phyloP scores from a whole-genome alignment of 345 rosid species.

The Cardamine chenopodiifolia region DNA sequence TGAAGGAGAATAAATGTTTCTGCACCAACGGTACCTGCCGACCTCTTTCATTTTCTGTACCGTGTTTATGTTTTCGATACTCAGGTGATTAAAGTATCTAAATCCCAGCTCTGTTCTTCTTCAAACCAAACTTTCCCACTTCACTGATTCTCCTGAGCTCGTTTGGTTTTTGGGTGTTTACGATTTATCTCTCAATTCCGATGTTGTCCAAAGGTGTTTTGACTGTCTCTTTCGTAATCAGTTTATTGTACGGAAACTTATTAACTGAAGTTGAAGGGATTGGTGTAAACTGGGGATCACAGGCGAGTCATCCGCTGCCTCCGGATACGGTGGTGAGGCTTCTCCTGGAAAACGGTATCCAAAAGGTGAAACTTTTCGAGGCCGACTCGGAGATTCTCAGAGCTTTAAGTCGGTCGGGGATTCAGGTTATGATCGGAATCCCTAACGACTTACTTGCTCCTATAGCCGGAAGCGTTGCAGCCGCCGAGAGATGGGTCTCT shows the following conservation, averaged over 20 bases:
- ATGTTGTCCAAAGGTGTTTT: slow-evolving; percentile 33
- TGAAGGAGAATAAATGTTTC: slow-evolving; percentile 32
- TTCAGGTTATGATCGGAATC: slow-evolving; percentile 83
- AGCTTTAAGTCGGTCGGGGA: slow-evolving; percentile 59
- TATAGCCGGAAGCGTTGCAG: slow-evolving; percentile 55
- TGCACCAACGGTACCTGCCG: slow-evolving; percentile 34
- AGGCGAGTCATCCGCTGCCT: slow-evolving; percentile 58
- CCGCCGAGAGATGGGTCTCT: slow-evolving; percentile 74
- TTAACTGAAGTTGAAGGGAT: slow-evolving; percentile 41
- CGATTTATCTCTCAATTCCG: not conserved
- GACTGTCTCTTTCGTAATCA: slow-evolving; percentile 22
- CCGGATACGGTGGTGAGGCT: slow-evolving; percentile 60
- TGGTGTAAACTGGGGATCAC: slow-evolving; percentile 83
- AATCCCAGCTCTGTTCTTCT: slow-evolving; percentile 31
- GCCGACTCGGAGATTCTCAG: slow-evolving; percentile 55
- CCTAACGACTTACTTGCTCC: slow-evolving; percentile 70
- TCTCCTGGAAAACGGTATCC: slow-evolving; percentile 61
- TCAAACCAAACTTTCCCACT: slow-evolving; percentile 15
- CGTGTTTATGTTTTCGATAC: not conserved
- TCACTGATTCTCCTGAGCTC: slow-evolving; percentile 35
- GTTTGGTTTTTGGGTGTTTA: not conserved
- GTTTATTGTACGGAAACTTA: slow-evolving; percentile 27
- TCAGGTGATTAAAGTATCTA: slow-evolving; percentile 10
- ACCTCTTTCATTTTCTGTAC: slow-evolving; percentile 23
- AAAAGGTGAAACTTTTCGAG: slow-evolving; percentile 75